These are phyloP conservation scores for Auricularia auricula-judae DNA, from an alignment of 768 basidiomycete genomes.

Conservation along the genomic window DNA sequence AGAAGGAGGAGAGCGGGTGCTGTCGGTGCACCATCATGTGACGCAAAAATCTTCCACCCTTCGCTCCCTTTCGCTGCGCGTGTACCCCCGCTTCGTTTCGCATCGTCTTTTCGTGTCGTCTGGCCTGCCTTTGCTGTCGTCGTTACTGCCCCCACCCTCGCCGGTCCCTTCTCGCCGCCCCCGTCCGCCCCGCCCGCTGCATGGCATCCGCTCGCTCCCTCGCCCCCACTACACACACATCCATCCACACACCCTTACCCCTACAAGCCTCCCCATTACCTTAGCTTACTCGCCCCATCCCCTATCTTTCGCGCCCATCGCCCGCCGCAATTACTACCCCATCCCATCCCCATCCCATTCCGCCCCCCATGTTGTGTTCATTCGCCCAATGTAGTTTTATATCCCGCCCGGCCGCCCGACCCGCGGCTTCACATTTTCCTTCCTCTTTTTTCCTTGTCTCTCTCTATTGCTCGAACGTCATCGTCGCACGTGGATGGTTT, in stretches of 20 bases:
- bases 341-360: too few species aligned
- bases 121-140: background rate
- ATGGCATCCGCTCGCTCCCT: background rate
- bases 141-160: background rate
- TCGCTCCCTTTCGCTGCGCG: background rate
- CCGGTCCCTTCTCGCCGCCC: background rate
- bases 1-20: conserved; percentile 46
- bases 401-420: too few species aligned
- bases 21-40: conserved; percentile 84
- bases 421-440: too few species aligned
- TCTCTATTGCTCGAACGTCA: too few species aligned
- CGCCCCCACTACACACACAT: background rate
- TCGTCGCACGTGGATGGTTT: too few species aligned
- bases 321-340: too few species aligned
- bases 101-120: background rate
- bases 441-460: too few species aligned
- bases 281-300: too few species aligned
- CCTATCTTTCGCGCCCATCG: too few species aligned
- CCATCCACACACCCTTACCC: background rate
- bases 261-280: too few species aligned
- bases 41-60: background rate
- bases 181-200: background rate
- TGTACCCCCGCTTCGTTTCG: background rate
- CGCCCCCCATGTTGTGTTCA: too few species aligned
- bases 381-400: too few species aligned